Evolutionary conservation across 257 asterid species (phyloP).

Genomic region (Mitragyna speciosa): DNA sequence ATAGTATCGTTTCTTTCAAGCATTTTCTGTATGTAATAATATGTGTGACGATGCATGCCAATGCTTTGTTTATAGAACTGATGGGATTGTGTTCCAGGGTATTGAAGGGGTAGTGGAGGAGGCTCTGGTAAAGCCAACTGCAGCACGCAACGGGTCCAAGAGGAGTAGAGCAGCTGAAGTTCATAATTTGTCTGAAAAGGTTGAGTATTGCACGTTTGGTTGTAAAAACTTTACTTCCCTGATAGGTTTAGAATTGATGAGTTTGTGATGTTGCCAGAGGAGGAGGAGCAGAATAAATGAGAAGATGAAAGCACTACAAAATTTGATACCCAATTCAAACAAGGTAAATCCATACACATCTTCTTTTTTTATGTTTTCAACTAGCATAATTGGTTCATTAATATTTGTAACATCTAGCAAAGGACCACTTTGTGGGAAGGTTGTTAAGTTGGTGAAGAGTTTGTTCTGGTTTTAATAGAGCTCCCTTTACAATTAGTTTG

Average conservation of each 20-base stretch:
- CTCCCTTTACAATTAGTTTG: not conserved
- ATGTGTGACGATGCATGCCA: not conserved
- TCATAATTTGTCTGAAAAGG: slow-evolving; percentile 81
- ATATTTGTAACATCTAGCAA: not conserved
- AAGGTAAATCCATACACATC: slow-evolving; percentile 39
- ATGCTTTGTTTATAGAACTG: not conserved
- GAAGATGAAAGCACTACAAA: slow-evolving; percentile 81
- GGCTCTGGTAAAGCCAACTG: slow-evolving; percentile 26
- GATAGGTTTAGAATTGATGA: not conserved
- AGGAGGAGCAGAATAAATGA: slow-evolving; percentile 84
- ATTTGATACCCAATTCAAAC: slow-evolving; percentile 77
- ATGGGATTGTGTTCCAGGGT: slow-evolving; percentile 39
- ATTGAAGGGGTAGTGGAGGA: slow-evolving; percentile 41
- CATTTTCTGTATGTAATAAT: not conserved
- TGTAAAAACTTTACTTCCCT: not conserved
- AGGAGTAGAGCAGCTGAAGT: slow-evolving; percentile 86
- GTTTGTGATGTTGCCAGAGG: slow-evolving; percentile 45
- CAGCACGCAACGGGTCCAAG: slow-evolving; percentile 46
- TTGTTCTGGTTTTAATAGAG: not conserved
- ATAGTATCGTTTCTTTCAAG: not conserved
- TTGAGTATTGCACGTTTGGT: slow-evolving; percentile 4
- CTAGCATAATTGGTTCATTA: not conserved
- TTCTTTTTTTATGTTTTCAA: not conserved
- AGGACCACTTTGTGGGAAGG: not conserved
- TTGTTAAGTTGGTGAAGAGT: not conserved